Conservation (phyloP, 2,329 filamentous ascomycete species). For the Teratosphaeria destructans region DNA sequence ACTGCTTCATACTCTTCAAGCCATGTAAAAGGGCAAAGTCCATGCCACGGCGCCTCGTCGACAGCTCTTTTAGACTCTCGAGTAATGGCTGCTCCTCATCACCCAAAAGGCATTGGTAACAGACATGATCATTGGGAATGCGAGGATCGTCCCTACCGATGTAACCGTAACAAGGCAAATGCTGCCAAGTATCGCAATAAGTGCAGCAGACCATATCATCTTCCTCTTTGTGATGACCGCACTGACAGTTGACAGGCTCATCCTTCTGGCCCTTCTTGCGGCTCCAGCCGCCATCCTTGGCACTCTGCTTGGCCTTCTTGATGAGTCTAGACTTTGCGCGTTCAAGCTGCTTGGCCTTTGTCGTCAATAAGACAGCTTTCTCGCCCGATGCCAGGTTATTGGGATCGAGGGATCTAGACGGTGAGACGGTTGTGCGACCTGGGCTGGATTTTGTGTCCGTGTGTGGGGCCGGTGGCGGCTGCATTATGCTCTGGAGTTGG, state of each 20-base stretch:
- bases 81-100: constrained; percentile 12
- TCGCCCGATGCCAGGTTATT: background rate
- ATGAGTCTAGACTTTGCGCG: constrained; percentile 6
- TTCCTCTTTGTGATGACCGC: constrained; percentile 30
- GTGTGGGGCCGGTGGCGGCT: background rate
- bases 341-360: constrained; percentile 5
- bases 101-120: constrained; percentile 34
- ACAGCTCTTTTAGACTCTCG: constrained; percentile 11
- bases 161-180: constrained; percentile 39
- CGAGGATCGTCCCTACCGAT: constrained; percentile 26
- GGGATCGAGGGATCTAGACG: background rate
- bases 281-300: constrained; percentile 1
- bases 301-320: constrained; percentile 8
- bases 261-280: constrained; percentile 2
- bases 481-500: constrained; percentile 13
- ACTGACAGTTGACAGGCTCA: constrained; percentile 30
- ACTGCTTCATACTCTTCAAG: constrained; percentile 8
- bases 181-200: constrained; percentile 37
- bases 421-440: background rate
- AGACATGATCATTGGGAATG: constrained; percentile 33
- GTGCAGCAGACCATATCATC: constrained; percentile 35
- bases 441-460: background rate
- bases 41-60: constrained; percentile 16
- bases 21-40: constrained; percentile 12
- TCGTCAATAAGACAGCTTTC: background rate